These are phyloP conservation scores for Begonia loranthoides DNA, from an alignment of 306 rosid genomes.

Conservation along the genomic window DNA sequence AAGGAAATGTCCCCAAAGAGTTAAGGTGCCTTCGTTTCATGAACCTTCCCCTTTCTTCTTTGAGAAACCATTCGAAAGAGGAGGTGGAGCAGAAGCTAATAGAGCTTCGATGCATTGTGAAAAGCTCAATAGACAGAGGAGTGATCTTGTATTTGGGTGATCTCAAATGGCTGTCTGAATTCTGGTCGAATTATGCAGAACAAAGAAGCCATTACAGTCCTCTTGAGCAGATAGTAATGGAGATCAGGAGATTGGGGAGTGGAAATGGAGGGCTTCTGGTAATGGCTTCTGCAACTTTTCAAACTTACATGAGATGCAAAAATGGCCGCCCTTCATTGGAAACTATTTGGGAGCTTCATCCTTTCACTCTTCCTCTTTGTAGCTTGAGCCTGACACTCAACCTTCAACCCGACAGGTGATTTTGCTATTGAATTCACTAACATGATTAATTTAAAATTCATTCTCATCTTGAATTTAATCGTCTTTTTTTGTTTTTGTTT, in stretches of 20 bases:
- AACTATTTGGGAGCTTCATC: slow-evolving; percentile 75
- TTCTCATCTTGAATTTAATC: too few relatives aligned
- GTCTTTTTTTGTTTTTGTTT: too few relatives aligned
- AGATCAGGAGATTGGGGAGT: slow-evolving; percentile 44
- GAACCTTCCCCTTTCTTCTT: slow-evolving; percentile 48
- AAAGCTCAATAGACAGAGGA: slow-evolving; percentile 57
- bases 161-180: slow-evolving; percentile 60
- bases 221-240: slow-evolving; percentile 56
- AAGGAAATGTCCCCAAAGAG: slow-evolving; percentile 37
- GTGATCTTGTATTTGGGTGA: slow-evolving; percentile 71
- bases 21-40: slow-evolving; percentile 38
- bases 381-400: slow-evolving; percentile 63
- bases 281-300: slow-evolving; percentile 61
- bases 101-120: slow-evolving; percentile 55
- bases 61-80: slow-evolving; percentile 41
- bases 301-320: slow-evolving; percentile 53
- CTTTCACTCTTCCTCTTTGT: slow-evolving; percentile 57
- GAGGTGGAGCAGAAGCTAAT: slow-evolving; percentile 50
- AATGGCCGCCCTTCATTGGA: slow-evolving; percentile 58
- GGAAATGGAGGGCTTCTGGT: slow-evolving; percentile 47
- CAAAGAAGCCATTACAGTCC: slow-evolving; percentile 32
- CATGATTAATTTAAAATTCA: too few relatives aligned
- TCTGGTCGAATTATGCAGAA: slow-evolving; percentile 47
- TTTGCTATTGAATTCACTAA: not conserved
- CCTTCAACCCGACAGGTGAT: slow-evolving; percentile 45